phyloP scores from a whole-genome alignment of 805 yeast genomes.

The Hanseniaspora jakobsenii region DNA sequence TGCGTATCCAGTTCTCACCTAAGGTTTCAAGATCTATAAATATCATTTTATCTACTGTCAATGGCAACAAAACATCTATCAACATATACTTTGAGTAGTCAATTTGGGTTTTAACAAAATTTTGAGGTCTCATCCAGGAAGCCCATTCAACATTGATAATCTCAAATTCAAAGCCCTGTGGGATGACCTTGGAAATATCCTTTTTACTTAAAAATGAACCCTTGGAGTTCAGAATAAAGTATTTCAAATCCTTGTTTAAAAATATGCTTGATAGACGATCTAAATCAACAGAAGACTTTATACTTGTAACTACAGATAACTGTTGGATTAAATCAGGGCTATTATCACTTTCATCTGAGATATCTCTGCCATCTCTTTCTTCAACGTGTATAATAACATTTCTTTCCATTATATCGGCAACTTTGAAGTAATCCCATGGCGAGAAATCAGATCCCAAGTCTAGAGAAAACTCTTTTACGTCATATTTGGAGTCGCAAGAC shows the following conservation, averaged over 20 bases:
- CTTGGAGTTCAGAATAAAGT: constrained; percentile 2
- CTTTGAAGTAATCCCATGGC: constrained; percentile 18
- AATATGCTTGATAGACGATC: constrained; percentile 83
- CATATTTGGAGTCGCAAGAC: constrained; percentile 18
- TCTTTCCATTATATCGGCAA: constrained; percentile 17
- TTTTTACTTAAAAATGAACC: not conserved
- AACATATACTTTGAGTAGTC: constrained; percentile 86
- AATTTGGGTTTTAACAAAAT: constrained; percentile 63
- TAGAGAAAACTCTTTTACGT: constrained; percentile 20
- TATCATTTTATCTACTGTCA: constrained; percentile 56
- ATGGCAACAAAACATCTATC: constrained; percentile 79
- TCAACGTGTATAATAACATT: constrained; percentile 17
- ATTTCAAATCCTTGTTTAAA: constrained; percentile 33
- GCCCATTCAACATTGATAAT: constrained; percentile 90
- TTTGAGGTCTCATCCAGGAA: constrained; percentile 66
- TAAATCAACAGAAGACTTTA: constrained; percentile 30
- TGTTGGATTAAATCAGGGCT: not conserved
- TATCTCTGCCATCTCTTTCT: constrained; percentile 17
- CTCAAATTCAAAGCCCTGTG: constrained; percentile 46
- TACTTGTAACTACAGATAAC: not conserved
- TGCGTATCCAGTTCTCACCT: constrained; percentile 45
- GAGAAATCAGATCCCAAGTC: constrained; percentile 24
- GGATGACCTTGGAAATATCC: not conserved
- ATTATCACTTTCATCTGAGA: not conserved
- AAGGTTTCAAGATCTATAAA: constrained; percentile 69